Evolutionary conservation across 2,329 filamentous ascomycete species (phyloP), one percentile per base, ranked within the genome.

Genomic region (Cytospora paraplurivora): DNA sequence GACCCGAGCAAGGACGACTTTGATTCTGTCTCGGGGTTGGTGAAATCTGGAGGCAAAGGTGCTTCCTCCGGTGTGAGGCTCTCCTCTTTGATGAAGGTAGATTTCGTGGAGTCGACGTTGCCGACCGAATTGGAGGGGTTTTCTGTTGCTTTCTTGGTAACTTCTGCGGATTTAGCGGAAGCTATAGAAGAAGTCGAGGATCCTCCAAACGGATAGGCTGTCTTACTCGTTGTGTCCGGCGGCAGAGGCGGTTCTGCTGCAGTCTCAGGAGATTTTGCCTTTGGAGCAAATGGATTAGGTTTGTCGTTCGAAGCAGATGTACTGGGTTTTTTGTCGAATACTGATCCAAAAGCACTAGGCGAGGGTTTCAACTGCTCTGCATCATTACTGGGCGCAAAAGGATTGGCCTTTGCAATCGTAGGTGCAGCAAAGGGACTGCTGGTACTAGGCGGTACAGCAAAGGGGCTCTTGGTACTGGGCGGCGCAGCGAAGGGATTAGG

Each of bases 141-240:
- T 35, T 59, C 41, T 35, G 15, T 34, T 27, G 64, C 34, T 35
- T 62, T 74, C 56, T 71, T 68, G 54, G 68, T 64, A 61, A 65
- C 64, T 61, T 69, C 72, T 69, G 74, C 72, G 62, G 73, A 71
- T 59, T 73, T 70, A 68, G 71, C 74, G 62, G 81, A 80, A 59
- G 75, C 73, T 66, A 77, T 76, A 54, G 82, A 85, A 65, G 82
- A 84, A 51, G 81, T 82, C 41, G 80, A 81, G 19, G 81, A 82
- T 64, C 83, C 80, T 55, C 79, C 81, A 47, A 83, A 68, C 56
- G 77, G 74, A 69, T 79, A 85, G 57, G 76, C 72, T 63, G 75
- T 73, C 76, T 81, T 85, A 77, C 82, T 86, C 60, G 78, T 85
- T 63, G 81, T 74, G 66, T 86, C 83, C 27, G 84, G 83, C 38